Evolutionary conservation across 2,329 filamentous ascomycete genomes (phyloP).

Genomic region (Boeremia lycopersici): DNA sequence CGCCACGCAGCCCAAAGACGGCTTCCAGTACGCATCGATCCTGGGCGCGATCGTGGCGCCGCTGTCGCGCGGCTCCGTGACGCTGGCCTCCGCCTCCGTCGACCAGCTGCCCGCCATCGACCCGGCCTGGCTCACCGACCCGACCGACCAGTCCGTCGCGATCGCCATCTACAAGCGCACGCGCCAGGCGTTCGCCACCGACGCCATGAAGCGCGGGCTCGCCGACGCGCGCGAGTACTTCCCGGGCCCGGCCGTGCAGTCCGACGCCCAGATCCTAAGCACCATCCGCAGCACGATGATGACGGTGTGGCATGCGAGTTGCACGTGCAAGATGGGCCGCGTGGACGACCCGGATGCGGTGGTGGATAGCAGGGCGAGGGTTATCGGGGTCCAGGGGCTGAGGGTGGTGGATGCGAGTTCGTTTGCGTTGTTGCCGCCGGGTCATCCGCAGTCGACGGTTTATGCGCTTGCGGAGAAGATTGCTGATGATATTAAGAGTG

Average conservation of each 20-base stretch:
- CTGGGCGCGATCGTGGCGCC: conserved; percentile 40
- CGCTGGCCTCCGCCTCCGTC: conserved; percentile 35
- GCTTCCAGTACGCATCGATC: conserved; percentile 43
- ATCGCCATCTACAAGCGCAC: conserved; percentile 41
- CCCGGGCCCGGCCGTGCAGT: conserved; percentile 26
- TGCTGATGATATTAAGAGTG: conserved; percentile 1
- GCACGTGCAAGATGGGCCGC: conserved; percentile 40
- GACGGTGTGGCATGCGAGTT: conserved; percentile 34
- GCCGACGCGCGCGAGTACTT: conserved; percentile 23
- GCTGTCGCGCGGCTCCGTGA: conserved; percentile 45
- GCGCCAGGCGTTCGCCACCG: conserved; percentile 32
- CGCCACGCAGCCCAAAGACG: conserved; percentile 28
- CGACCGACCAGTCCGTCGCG: conserved; percentile 39
- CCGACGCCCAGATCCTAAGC: conserved; percentile 1
- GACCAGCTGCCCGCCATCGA: conserved; percentile 26
- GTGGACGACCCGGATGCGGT: conserved; percentile 39
- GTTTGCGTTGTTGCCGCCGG: conserved; percentile 45
- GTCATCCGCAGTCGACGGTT: conserved; percentile 39
- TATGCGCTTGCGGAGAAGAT: conserved; percentile 41
- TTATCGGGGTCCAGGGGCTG: conserved; percentile 40
- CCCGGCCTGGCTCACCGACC: conserved; percentile 24
- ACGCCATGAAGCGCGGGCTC: conserved; percentile 20
- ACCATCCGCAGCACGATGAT: neutral
- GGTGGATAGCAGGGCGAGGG: conserved; percentile 41
- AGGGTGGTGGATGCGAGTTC: conserved; percentile 44